Conservation (phyloP, 768 basidiomycete genomes). For the Leucocoprinus birnbaumii region DNA sequence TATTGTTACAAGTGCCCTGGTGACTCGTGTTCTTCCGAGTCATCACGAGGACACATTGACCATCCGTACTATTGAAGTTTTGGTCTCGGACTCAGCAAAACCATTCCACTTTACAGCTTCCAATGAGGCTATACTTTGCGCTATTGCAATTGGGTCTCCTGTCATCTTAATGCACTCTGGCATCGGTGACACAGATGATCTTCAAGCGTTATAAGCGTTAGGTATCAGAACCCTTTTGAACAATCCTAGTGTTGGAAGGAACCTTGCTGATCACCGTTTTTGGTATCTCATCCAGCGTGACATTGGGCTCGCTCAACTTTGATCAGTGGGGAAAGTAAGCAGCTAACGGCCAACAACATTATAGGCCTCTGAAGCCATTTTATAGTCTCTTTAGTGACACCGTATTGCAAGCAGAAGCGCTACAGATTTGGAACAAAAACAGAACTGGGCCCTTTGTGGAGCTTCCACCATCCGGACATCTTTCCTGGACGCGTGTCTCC, state of each 20-base stretch:
- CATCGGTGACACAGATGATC: neutral
- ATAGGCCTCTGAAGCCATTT: neutral
- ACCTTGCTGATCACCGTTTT: slow-evolving; percentile 5
- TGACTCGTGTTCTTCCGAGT: slow-evolving; percentile 16
- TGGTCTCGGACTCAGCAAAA: neutral
- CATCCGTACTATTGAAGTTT: slow-evolving; percentile 11
- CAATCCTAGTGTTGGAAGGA: slow-evolving; percentile 2
- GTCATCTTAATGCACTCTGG: slow-evolving; percentile 9
- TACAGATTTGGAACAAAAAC: slow-evolving; percentile 8
- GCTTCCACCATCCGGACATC: neutral
- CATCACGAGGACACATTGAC: neutral
- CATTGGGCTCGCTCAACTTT: neutral
- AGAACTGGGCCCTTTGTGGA: slow-evolving; percentile 8
- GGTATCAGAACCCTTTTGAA: neutral
- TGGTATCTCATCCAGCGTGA: neutral
- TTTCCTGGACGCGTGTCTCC: slow-evolving; percentile 11
- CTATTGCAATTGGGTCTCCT: neutral
- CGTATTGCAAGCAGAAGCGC: neutral
- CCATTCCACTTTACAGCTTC: neutral
- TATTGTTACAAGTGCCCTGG: slow-evolving; percentile 17
- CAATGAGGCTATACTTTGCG: slow-evolving; percentile 6
- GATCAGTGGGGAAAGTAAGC: slow-evolving; percentile 6
- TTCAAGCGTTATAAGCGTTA: neutral
- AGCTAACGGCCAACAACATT: too few relatives aligned
- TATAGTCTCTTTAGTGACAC: neutral